Evolutionary conservation across 2,329 filamentous ascomycete genomes (phyloP), one percentile per base, ranked within the genome.

Genomic region (Alternaria brassicae): DNA sequence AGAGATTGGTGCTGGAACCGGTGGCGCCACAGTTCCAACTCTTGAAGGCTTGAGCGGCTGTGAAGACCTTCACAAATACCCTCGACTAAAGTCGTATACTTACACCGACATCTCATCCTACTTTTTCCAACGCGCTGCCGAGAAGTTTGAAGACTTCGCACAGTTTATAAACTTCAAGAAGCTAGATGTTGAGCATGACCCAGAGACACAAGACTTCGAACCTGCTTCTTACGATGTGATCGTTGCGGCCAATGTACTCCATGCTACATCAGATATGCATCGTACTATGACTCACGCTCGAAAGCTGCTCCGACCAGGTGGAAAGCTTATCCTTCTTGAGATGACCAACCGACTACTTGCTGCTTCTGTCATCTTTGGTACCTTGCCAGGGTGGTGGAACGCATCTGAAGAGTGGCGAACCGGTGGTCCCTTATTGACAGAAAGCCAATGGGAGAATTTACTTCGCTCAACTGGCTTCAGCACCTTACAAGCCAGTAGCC

Each of bases 291-390:
- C 25, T 19, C 69, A 75, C 53, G 55, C 56, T 4, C 59, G 67
- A 13, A 71, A 66, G 30, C 53, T 77, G 9, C 60, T 77, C 0
- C 65, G 67, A 21, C 79, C 83, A 0, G 81, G 79, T 1, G 84
- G 83, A 0, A 78, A 80, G 36, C 68, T 86, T 0, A 36, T 85
- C 1, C 44, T 84, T 0, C 57, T 80, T 5, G 83, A 86, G 58
- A 47, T 56, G 51, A 69, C 64, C 2, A 49, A 60, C 39, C 50
- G 57, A 8, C 19, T 66, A 39, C 36, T 63, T 58, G 58, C 51
- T 42, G 47, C 58, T 27, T 61, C 59, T 3, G 59, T 68, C 45
- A 66, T 64, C 32, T 70, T 74, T 47, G 72, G 70, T 7, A 52
- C 66, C 2, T 52, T 74, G 13, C 63, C 66, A 9, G 70, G 65